Conservation (phyloP, 2,329 filamentous ascomycete species). For the Exophiala alcalophila region DNA sequence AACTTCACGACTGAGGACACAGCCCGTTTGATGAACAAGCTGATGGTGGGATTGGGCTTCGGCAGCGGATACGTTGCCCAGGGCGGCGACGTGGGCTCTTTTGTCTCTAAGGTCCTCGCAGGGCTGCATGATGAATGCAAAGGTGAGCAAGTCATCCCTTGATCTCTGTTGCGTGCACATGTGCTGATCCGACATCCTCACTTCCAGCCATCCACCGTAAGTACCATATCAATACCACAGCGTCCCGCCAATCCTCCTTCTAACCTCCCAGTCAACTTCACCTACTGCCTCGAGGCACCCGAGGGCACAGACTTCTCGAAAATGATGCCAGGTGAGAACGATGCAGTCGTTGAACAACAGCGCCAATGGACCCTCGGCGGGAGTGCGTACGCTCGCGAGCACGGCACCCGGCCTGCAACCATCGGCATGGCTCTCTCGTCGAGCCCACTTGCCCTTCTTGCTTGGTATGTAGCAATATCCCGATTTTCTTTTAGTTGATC, state of each 20-base stretch:
- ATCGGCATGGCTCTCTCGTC: slow-evolving; percentile 54
- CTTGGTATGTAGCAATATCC: slow-evolving; percentile 50
- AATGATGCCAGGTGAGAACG: slow-evolving; percentile 34
- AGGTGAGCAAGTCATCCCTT: slow-evolving; percentile 28
- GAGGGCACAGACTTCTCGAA: slow-evolving; percentile 1
- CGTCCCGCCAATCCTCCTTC: too few species aligned
- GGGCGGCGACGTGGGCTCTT: slow-evolving; percentile 56
- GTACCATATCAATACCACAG: neutral
- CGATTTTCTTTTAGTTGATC: too few species aligned
- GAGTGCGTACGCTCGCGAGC: slow-evolving; percentile 51
- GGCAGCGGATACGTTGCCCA: slow-evolving; percentile 52
- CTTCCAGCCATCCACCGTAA: slow-evolving; percentile 13
- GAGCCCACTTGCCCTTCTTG: slow-evolving; percentile 56
- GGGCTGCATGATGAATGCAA: slow-evolving; percentile 47
- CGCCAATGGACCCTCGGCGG: slow-evolving; percentile 43
- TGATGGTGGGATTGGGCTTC: slow-evolving; percentile 56
- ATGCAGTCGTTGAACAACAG: slow-evolving; percentile 37
- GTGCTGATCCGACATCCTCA: neutral
- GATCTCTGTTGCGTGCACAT: too few species aligned
- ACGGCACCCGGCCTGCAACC: slow-evolving; percentile 55
- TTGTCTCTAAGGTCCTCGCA: slow-evolving; percentile 45
- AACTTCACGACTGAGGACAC: slow-evolving; percentile 44
- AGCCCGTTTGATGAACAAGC: slow-evolving; percentile 48
- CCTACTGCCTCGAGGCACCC: neutral
- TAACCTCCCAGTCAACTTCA: slow-evolving; percentile 14